A percentile compares a stretch with the other conserved stretches of the same genome.
phyloP scores from a whole-genome alignment of 2,329 filamentous ascomycete species.

The Orbilia blumenaviensis region DNA sequence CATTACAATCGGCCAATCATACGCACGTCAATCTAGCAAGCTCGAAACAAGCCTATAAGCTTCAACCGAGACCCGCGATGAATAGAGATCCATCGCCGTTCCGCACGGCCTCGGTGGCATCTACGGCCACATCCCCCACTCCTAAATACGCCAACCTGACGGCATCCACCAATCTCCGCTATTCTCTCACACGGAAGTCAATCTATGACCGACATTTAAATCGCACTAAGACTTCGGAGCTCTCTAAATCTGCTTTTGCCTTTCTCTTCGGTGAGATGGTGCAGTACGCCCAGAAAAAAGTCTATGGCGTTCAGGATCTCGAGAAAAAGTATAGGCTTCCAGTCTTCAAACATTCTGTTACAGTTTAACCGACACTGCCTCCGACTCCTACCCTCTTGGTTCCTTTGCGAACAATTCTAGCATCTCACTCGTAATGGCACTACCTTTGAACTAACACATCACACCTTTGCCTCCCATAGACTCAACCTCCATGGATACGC shows the following conservation, averaged over 20 bases:
- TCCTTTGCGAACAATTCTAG: background rate
- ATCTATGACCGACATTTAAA: slow-evolving; percentile 98
- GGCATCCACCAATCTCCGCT: slow-evolving; percentile 72
- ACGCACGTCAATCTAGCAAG: too few species aligned
- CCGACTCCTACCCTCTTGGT: too few species aligned
- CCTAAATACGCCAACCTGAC: slow-evolving; percentile 52
- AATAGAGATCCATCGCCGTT: slow-evolving; percentile 47
- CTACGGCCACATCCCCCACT: slow-evolving; percentile 63
- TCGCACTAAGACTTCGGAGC: slow-evolving; percentile 84
- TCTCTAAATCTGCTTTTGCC: slow-evolving; percentile 92
- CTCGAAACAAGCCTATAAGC: too few species aligned
- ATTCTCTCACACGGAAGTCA: slow-evolving; percentile 92
- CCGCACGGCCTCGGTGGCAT: slow-evolving; percentile 15
- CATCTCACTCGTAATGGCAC: background rate
- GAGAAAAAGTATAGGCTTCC: slow-evolving; percentile 90
- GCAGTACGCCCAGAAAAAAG: slow-evolving; percentile 86
- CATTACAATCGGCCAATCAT: background rate
- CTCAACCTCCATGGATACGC: slow-evolving; percentile 92
- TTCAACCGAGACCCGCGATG: background rate
- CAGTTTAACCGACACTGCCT: background rate
- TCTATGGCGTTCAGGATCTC: slow-evolving; percentile 91
- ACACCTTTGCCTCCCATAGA: slow-evolving; percentile 64
- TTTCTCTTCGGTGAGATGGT: slow-evolving; percentile 98
- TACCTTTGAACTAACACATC: background rate
- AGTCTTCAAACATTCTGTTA: background rate